Conservation (phyloP, 2,329 filamentous ascomycete species). For the Akanthomyces uredinophilus region DNA sequence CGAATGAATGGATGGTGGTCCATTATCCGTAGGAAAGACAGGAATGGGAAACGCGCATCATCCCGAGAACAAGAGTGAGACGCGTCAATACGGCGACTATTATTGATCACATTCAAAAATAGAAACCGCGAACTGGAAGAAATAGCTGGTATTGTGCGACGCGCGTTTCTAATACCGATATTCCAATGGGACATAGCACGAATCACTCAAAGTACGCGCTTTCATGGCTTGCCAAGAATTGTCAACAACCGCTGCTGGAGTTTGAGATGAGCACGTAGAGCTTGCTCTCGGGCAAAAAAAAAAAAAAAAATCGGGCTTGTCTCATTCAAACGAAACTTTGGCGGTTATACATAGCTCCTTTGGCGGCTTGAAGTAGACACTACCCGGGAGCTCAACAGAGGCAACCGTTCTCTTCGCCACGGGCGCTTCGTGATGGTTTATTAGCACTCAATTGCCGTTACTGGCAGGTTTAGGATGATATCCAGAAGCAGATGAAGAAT, state of each 20-base stretch:
- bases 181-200: too few relatives aligned
- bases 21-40: too few relatives aligned
- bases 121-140: neutral
- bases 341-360: neutral
- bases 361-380: neutral
- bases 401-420: too few relatives aligned
- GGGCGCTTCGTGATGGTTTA: neutral
- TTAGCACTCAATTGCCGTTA: neutral
- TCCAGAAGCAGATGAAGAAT: neutral
- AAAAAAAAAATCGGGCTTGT: neutral
- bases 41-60: neutral
- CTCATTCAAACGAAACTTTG: neutral
- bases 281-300: too few relatives aligned
- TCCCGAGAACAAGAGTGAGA: neutral
- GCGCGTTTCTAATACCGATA: neutral
- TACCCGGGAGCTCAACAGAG: constrained; percentile 1
- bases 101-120: neutral
- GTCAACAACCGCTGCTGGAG: neutral
- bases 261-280: neutral
- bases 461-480: neutral
- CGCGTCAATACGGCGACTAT: neutral
- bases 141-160: neutral
- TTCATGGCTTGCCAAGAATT: neutral
- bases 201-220: neutral
- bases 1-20: neutral